Percentiles rank a stretch among this genome's conserved stretches.
phyloP scores from a whole-genome alignment of 1,139 yeast species.

The Ogataea hybrid region DNA sequence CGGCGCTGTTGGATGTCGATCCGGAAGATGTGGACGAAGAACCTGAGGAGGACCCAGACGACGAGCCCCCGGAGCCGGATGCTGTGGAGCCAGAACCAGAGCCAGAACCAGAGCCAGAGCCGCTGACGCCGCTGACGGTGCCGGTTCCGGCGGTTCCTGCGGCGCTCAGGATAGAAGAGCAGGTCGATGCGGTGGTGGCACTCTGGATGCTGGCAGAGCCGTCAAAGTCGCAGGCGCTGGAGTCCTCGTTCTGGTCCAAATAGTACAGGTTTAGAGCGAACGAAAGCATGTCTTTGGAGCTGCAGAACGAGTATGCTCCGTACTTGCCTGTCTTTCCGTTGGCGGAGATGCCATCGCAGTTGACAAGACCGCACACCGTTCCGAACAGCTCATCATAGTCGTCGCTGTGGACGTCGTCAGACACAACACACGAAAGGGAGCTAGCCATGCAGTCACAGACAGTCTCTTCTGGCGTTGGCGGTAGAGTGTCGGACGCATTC shows the following conservation, averaged over 20 bases:
- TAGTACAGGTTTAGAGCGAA: slow-evolving; percentile 61
- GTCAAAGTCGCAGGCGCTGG: slow-evolving; percentile 53
- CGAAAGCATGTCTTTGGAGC: slow-evolving; percentile 58
- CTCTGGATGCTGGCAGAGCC: slow-evolving; percentile 52
- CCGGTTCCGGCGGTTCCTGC: slow-evolving; percentile 39
- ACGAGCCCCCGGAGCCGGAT: neutral
- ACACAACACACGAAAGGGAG: slow-evolving; percentile 52
- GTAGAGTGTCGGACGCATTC: slow-evolving; percentile 55
- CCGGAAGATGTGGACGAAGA: slow-evolving; percentile 27
- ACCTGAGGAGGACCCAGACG: slow-evolving; percentile 15
- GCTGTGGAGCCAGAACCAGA: slow-evolving; percentile 14
- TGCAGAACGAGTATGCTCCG: slow-evolving; percentile 61
- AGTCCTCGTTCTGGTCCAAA: slow-evolving; percentile 37
- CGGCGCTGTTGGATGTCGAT: slow-evolving; percentile 9
- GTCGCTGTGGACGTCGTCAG: slow-evolving; percentile 39
- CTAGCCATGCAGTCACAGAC: slow-evolving; percentile 55
- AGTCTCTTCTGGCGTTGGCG: slow-evolving; percentile 66
- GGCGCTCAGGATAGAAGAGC: slow-evolving; percentile 36
- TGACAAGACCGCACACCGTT: slow-evolving; percentile 46
- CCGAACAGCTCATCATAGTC: slow-evolving; percentile 57
- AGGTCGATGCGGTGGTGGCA: slow-evolving; percentile 56
- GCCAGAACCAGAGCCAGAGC: slow-evolving; percentile 27
- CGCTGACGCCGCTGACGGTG: slow-evolving; percentile 28
- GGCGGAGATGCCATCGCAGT: slow-evolving; percentile 42
- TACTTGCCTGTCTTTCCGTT: slow-evolving; percentile 52